Conservation (phyloP, 805 yeast species). For the Metschnikowia hibisci region DNA sequence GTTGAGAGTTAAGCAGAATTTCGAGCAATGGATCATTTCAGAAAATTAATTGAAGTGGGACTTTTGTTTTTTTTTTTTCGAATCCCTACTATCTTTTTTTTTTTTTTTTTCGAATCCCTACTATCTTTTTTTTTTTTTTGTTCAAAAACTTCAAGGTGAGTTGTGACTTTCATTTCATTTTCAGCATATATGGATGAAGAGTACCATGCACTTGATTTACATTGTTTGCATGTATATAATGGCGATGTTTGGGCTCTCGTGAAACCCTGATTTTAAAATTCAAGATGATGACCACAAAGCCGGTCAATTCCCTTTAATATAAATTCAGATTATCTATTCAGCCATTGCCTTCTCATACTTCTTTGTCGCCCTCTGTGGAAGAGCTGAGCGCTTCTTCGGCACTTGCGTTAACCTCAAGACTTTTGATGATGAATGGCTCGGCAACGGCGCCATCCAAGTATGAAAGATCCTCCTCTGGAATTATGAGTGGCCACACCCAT, state of each 20-base stretch:
- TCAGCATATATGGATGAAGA: constrained; percentile 2
- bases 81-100: constrained; percentile 7
- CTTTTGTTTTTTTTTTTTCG: background rate
- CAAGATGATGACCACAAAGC: background rate
- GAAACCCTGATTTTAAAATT: background rate
- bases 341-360: background rate
- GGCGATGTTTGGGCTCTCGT: constrained; percentile 2
- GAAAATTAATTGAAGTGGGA: constrained; percentile 10
- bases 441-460: constrained; percentile 66
- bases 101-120: constrained; percentile 2
- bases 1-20: constrained; percentile 57
- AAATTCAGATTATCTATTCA: background rate
- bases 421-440: constrained; percentile 50
- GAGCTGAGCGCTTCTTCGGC: constrained; percentile 1
- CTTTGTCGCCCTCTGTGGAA: constrained; percentile 1
- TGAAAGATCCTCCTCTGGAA: constrained; percentile 57
- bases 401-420: constrained; percentile 24
- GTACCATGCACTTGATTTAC: background rate
- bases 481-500: constrained; percentile 57
- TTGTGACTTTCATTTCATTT: background rate
- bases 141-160: background rate
- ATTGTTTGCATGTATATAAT: constrained; percentile 11
- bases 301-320: background rate
- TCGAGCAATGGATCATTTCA: constrained; percentile 68
- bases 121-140: constrained; percentile 12